Evolutionary conservation across 2,329 filamentous ascomycete species (phyloP).

Genomic region (Amylocarpus encephaloides): DNA sequence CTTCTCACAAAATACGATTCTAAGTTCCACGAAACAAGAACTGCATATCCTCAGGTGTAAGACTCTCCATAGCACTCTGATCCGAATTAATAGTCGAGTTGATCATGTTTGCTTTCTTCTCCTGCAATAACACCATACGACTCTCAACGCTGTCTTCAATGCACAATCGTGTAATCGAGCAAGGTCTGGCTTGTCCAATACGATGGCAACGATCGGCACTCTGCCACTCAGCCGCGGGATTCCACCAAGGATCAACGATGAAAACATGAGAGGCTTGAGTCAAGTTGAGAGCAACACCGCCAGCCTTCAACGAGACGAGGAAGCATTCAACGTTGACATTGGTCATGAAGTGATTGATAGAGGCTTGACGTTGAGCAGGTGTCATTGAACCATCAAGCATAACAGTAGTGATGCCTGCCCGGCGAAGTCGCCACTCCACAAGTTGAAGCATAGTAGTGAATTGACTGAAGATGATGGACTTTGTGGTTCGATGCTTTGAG

Average conservation of each 20-base stretch:
- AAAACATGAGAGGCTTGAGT: slow-evolving; percentile 94
- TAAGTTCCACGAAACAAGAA: slow-evolving; percentile 82
- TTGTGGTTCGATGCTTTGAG: slow-evolving; percentile 87
- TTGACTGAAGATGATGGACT: slow-evolving; percentile 96
- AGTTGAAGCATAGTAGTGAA: slow-evolving; percentile 97
- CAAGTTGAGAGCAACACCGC: slow-evolving; percentile 89
- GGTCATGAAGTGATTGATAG: slow-evolving; percentile 94
- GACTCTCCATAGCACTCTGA: slow-evolving; percentile 81
- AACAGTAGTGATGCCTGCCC: slow-evolving; percentile 95
- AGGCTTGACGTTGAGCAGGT: slow-evolving; percentile 83
- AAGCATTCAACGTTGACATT: slow-evolving; percentile 94
- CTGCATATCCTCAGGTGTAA: slow-evolving; percentile 88
- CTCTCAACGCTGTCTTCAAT: slow-evolving; percentile 97
- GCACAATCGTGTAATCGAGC: slow-evolving; percentile 87
- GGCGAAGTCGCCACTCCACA: slow-evolving; percentile 91
- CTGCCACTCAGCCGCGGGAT: slow-evolving; percentile 99
- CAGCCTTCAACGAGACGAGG: slow-evolving; percentile 90
- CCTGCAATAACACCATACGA: slow-evolving; percentile 89
- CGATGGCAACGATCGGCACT: slow-evolving; percentile 90
- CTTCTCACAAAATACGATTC: background rate
- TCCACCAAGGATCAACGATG: slow-evolving; percentile 99
- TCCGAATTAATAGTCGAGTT: slow-evolving; percentile 94
- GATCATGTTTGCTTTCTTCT: slow-evolving; percentile 99
- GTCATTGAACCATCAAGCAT: slow-evolving; percentile 99
- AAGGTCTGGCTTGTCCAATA: slow-evolving; percentile 90